Conservation (phyloP, 2,329 filamentous ascomycete species). For the Tolypocladium amazonense region DNA sequence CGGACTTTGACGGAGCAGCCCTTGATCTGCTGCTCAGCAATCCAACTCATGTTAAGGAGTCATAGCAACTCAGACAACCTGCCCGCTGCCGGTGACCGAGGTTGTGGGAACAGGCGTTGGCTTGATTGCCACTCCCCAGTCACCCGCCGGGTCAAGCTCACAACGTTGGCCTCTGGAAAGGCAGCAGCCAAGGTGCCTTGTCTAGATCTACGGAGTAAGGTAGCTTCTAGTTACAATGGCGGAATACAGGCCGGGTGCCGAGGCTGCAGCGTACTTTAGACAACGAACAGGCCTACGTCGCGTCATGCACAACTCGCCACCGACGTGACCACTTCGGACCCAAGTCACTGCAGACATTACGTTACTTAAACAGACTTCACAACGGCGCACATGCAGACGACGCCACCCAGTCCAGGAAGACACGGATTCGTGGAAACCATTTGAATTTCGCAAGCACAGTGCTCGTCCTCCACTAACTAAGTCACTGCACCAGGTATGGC, state of each 20-base stretch:
- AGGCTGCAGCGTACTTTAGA: too few species aligned
- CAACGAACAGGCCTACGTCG: not conserved
- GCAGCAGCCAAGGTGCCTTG: too few species aligned
- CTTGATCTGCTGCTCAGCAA: not conserved
- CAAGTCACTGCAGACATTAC: not conserved
- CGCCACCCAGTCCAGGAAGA: not conserved
- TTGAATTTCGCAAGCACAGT: slow-evolving; percentile 52
- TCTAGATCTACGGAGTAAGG: too few species aligned
- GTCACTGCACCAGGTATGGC: slow-evolving; percentile 46
- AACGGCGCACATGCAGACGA: not conserved
- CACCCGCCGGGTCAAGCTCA: too few species aligned
- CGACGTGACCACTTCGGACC: not conserved
- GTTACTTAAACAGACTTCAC: too few species aligned
- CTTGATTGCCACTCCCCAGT: not conserved
- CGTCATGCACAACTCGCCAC: too few species aligned
- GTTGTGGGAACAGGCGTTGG: not conserved
- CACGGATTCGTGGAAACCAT: slow-evolving; percentile 34
- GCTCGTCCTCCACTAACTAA: slow-evolving; percentile 32
- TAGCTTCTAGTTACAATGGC: too few species aligned
- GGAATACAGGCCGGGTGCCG: too few species aligned
- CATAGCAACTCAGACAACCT: not conserved
- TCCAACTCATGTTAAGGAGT: too few species aligned
- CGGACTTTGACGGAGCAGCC: not conserved
- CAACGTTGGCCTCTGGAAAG: too few species aligned
- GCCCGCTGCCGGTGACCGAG: not conserved